Percentiles rank a stretch among this genome's conserved stretches.
Conservation (phyloP, 2,329 filamentous ascomycete genomes). For the Apiospora hydei region DNA sequence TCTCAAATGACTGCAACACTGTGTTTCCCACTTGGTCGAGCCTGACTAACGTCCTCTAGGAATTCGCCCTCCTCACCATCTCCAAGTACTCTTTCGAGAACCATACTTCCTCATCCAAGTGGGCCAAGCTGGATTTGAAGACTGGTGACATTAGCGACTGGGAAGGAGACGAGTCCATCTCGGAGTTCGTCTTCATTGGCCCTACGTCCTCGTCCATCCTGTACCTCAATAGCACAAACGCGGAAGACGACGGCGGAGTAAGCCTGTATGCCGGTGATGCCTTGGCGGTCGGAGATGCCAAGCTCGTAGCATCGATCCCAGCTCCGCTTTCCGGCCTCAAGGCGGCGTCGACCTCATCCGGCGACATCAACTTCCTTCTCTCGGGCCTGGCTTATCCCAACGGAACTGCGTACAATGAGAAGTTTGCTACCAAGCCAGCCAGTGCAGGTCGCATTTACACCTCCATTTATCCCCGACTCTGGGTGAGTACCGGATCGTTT, state of each 20-base stretch:
- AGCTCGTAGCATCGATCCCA: constrained; percentile 45
- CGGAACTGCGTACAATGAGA: constrained; percentile 63
- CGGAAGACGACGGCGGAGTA: constrained; percentile 49
- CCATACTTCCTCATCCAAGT: constrained; percentile 52
- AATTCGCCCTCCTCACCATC: constrained; percentile 54
- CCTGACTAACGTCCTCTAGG: constrained; percentile 35
- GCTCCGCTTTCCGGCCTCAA: constrained; percentile 49
- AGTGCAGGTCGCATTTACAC: constrained; percentile 64
- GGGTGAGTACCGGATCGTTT: constrained; percentile 43
- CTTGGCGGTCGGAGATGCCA: constrained; percentile 37
- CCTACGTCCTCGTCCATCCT: constrained; percentile 50
- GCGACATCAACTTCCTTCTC: constrained; percentile 48
- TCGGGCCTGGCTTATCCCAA: constrained; percentile 63
- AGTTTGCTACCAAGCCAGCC: constrained; percentile 51
- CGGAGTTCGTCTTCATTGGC: constrained; percentile 64
- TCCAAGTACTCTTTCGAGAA: constrained; percentile 68
- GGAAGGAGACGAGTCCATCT: constrained; percentile 59
- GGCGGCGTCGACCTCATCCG: constrained; percentile 39
- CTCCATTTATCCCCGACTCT: constrained; percentile 65
- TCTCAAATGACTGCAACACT: constrained; percentile 24
- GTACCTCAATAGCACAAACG: constrained; percentile 58
- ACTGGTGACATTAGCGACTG: constrained; percentile 60
- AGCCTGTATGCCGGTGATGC: constrained; percentile 48
- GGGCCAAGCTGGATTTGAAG: constrained; percentile 64
- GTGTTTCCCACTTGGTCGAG: background rate